These are phyloP conservation scores for Seminavis robusta DNA, from an alignment of 108 stramenopile genomes.

Conservation along the genomic window DNA sequence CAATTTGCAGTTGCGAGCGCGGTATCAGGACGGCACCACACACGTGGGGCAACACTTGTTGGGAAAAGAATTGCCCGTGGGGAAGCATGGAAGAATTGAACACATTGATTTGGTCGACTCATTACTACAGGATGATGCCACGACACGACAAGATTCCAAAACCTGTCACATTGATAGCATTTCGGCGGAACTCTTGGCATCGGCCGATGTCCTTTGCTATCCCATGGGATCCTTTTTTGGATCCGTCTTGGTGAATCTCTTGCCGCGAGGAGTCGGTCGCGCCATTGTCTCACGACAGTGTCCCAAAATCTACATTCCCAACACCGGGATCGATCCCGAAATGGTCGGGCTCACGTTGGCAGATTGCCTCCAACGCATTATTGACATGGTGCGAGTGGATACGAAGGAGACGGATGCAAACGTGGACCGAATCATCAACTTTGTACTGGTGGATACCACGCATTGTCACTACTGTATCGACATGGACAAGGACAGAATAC, in stretches of 20 bases:
- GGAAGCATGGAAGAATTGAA: slow-evolving; percentile 11
- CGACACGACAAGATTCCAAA: slow-evolving; percentile 5
- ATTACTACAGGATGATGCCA: neutral
- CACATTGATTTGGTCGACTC: slow-evolving; percentile 26
- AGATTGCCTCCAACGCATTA: slow-evolving; percentile 15
- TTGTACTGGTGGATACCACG: slow-evolving; percentile 26
- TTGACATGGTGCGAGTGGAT: slow-evolving; percentile 17
- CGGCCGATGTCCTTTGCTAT: slow-evolving; percentile 19
- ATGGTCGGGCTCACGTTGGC: slow-evolving; percentile 17
- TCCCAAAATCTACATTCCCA: slow-evolving; percentile 32
- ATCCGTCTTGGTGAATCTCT: slow-evolving; percentile 18
- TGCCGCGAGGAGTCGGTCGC: slow-evolving; percentile 21
- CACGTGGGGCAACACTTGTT: slow-evolving; percentile 28
- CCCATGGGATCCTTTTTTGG: slow-evolving; percentile 35
- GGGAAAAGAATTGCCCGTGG: slow-evolving; percentile 5
- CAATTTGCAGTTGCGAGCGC: slow-evolving; percentile 23
- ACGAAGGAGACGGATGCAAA: neutral
- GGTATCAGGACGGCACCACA: slow-evolving; percentile 18
- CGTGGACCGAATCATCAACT: slow-evolving; percentile 15
- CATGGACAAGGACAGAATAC: slow-evolving; percentile 26
- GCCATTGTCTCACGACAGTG: slow-evolving; percentile 15
- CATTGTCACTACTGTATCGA: slow-evolving; percentile 26
- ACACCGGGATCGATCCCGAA: slow-evolving; percentile 30
- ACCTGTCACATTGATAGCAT: slow-evolving; percentile 24
- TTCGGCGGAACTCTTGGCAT: slow-evolving; percentile 18